Evolutionary conservation across 495 filamentous ascomycete genomes (phyloP).

Genomic region (Haplographium delicatum): DNA sequence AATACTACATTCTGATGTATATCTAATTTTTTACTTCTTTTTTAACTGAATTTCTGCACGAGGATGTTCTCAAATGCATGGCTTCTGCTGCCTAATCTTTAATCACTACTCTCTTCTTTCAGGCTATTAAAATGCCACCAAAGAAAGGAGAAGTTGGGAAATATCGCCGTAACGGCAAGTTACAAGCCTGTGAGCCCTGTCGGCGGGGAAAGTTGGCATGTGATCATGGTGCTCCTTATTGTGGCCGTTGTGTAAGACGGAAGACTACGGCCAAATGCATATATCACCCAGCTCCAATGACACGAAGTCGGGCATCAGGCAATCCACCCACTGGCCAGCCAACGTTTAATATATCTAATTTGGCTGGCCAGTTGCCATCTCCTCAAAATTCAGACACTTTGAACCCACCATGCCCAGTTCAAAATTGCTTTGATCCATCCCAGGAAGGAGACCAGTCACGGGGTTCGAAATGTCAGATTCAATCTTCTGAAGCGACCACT

Average conservation of each 20-base stretch:
- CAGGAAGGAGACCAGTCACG: background rate
- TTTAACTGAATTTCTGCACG: no score
- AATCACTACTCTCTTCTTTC: background rate
- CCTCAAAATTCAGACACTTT: background rate
- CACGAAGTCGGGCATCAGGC: background rate
- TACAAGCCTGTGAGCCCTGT: slow-evolving; percentile 51
- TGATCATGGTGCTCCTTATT: slow-evolving; percentile 42
- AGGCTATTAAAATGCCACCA: slow-evolving; percentile 1
- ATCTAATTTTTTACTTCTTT: no score
- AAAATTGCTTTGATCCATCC: background rate
- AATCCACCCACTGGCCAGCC: background rate
- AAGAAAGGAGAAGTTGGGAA: slow-evolving; percentile 6
- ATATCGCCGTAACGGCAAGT: slow-evolving; percentile 43
- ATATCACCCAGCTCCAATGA: slow-evolving; percentile 28
- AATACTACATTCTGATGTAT: no score
- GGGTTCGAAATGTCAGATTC: no score
- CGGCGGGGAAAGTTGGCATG: slow-evolving; percentile 48
- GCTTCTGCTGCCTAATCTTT: no score
- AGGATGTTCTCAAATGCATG: no score
- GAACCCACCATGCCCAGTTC: background rate
- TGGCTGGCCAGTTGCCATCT: background rate
- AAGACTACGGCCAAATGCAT: slow-evolving; percentile 29
- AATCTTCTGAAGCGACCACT: no score
- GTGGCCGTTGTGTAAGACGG: slow-evolving; percentile 37
- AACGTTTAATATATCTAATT: no score